A percentile compares a stretch with the other conserved stretches of the same genome.
These are phyloP conservation scores for Curvularia hawaiiensis DNA, from an alignment of 2,329 filamentous ascomycete species.

Conservation along the genomic window DNA sequence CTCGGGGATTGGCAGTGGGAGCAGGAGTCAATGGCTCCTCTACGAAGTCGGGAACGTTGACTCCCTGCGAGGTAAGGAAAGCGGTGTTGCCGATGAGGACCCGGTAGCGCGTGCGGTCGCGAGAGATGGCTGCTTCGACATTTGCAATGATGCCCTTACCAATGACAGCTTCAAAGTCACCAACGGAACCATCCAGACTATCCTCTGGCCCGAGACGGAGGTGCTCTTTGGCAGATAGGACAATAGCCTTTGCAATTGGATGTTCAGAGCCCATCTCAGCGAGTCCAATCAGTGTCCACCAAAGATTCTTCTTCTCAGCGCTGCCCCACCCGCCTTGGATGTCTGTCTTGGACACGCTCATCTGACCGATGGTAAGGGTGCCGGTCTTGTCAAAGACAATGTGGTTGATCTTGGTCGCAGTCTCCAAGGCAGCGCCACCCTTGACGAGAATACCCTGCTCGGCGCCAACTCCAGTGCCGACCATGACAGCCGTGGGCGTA, in stretches of 20 bases:
- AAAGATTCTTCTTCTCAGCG: constrained; percentile 73
- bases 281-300: constrained; percentile 97
- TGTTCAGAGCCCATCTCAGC: constrained; percentile 96
- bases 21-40: constrained; percentile 56
- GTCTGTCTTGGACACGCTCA: constrained; percentile 80
- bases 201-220: constrained; percentile 74
- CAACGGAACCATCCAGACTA: constrained; percentile 79
- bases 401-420: constrained; percentile 85
- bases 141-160: constrained; percentile 83
- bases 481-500: constrained; percentile 97
- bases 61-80: constrained; percentile 73
- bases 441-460: constrained; percentile 98
- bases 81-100: constrained; percentile 83
- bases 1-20: constrained; percentile 30
- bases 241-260: constrained; percentile 88
- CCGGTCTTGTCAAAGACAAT: constrained; percentile 96
- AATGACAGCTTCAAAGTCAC: constrained; percentile 81
- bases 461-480: constrained; percentile 94
- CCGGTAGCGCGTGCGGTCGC: constrained; percentile 73
- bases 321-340: constrained; percentile 72
- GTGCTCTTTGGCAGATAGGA: constrained; percentile 74
- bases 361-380: constrained; percentile 91
- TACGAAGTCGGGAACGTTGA: constrained; percentile 64
- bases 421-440: constrained; percentile 89
- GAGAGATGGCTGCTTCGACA: constrained; percentile 74